Conservation (phyloP, 2,329 filamentous ascomycete genomes). For the Aspergillus sp. region DNA sequence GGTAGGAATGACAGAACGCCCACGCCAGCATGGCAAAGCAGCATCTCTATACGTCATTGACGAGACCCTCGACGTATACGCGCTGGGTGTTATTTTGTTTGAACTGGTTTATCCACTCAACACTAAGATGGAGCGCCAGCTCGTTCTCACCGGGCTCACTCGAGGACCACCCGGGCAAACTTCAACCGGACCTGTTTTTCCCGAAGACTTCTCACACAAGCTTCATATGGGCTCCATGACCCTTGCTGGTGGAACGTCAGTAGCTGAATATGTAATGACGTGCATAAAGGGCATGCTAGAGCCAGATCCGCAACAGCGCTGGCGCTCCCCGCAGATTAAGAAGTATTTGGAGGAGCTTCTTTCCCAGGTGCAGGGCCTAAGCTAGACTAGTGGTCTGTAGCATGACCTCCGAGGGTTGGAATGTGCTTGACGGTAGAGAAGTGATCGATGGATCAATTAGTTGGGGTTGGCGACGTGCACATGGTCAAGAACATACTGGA, state of each 20-base stretch:
- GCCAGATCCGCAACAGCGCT: constrained; percentile 37
- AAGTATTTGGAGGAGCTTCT: constrained; percentile 35
- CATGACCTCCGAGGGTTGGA: too few relatives aligned
- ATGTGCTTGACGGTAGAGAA: too few relatives aligned
- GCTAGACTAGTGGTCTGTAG: too few relatives aligned
- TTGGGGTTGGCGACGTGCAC: too few relatives aligned
- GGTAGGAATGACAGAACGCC: background rate
- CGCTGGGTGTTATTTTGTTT: constrained; percentile 63
- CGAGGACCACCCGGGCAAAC: constrained; percentile 17
- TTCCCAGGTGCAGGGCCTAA: constrained; percentile 17
- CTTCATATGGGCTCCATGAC: constrained; percentile 34
- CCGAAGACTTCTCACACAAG: constrained; percentile 41
- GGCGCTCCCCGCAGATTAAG: constrained; percentile 41
- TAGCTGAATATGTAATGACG: constrained; percentile 36
- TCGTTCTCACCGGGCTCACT: constrained; percentile 46
- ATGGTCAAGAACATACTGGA: too few relatives aligned
- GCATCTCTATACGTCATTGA: constrained; percentile 36
- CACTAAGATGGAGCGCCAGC: constrained; percentile 51
- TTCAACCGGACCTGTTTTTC: constrained; percentile 28
- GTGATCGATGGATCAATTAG: too few relatives aligned
- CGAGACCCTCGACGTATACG: constrained; percentile 62
- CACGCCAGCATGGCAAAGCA: constrained; percentile 14
- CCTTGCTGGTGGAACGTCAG: constrained; percentile 28
- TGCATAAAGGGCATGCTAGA: constrained; percentile 48
- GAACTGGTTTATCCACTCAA: constrained; percentile 61